A percentile compares a stretch with the other conserved stretches of the same genome.
phyloP scores from a whole-genome alignment of 345 rosid species.

The Ricinus communis region DNA sequence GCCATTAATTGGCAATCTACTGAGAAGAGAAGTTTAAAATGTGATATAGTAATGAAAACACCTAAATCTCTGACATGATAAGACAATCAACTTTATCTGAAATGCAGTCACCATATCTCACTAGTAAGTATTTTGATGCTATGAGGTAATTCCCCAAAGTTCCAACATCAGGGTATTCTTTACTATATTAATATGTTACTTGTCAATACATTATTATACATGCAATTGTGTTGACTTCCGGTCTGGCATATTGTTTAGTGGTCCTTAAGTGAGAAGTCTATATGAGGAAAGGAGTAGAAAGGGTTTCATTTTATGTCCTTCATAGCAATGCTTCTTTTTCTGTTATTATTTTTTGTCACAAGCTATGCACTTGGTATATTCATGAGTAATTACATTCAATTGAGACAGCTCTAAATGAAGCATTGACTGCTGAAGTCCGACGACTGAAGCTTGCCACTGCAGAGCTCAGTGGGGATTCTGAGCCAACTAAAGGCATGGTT shows the following conservation, averaged over 20 bases:
- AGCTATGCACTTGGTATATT: not conserved
- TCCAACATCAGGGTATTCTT: too few species aligned
- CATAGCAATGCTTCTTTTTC: too few species aligned
- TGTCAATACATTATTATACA: too few species aligned
- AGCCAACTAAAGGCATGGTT: conserved; percentile 45
- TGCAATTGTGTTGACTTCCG: too few species aligned
- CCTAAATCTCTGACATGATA: not conserved
- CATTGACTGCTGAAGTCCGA: conserved; percentile 59
- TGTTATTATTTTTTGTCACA: not conserved
- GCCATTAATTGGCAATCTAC: not conserved
- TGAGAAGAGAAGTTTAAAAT: not conserved
- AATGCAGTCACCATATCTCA: not conserved
- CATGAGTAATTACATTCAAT: not conserved
- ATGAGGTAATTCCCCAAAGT: too few species aligned
- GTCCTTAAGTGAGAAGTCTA: too few species aligned
- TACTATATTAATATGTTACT: too few species aligned
- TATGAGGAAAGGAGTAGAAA: too few species aligned
- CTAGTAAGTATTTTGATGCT: not conserved
- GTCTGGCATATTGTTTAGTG: too few species aligned
- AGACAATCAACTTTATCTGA: not conserved
- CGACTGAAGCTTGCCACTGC: conserved; percentile 53
- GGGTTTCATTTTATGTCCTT: too few species aligned
- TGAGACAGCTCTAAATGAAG: conserved; percentile 57
- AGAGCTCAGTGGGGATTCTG: conserved; percentile 43
- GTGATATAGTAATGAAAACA: not conserved